These are phyloP conservation scores for Marchantia polymorpha DNA, from an alignment of 225 moss, liverwort and hornwort species.

Conservation along the genomic window DNA sequence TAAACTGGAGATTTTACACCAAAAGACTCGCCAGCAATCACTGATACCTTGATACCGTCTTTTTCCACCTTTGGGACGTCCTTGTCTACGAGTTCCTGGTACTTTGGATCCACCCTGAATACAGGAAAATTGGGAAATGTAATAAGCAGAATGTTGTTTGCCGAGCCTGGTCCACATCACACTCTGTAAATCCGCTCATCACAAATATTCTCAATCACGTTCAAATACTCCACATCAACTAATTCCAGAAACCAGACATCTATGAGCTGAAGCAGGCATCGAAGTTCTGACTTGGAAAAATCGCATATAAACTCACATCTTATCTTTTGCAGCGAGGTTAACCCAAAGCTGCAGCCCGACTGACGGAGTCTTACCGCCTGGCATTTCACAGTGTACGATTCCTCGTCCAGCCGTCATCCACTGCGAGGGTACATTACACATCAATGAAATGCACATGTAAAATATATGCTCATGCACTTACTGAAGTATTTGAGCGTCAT, in stretches of 20 bases:
- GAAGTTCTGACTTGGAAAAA: background rate
- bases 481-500: background rate
- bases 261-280: background rate
- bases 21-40: conserved; percentile 85
- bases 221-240: background rate
- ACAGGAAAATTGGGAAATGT: background rate
- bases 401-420: conserved; percentile 99
- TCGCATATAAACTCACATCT: conserved; percentile 52
- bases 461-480: too few species aligned
- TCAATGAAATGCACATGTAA: background rate
- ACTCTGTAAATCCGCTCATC: background rate
- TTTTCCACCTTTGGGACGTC: conserved; percentile 59
- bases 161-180: background rate
- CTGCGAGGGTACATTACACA: conserved; percentile 32
- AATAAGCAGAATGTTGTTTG: background rate
- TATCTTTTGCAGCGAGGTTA: conserved; percentile 70
- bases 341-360: conserved; percentile 85
- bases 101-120: conserved; percentile 70
- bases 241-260: background rate
- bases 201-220: background rate
- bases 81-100: conserved; percentile 68
- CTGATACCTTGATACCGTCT: conserved; percentile 69
- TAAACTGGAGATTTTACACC: conserved; percentile 70
- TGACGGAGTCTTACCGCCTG: conserved; percentile 52
- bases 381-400: conserved; percentile 95